A percentile compares a stretch with the other conserved stretches of the same genome.
Evolutionary conservation across 352 stramenopile species (phyloP).

Genomic region (Phytopythium montanum): DNA sequence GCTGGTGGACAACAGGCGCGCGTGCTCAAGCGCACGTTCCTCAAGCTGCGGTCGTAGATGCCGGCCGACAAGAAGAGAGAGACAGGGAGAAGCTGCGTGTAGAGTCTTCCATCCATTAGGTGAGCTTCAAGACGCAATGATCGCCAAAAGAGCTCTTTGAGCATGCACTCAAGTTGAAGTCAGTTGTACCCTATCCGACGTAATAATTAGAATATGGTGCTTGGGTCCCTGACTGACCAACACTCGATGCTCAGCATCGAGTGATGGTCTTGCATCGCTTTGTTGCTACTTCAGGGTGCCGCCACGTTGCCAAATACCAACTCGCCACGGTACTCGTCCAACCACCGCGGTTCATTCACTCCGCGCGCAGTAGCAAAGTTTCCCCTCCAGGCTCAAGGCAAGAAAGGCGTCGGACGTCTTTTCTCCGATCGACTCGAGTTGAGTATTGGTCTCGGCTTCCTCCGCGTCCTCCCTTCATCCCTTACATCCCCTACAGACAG

Average conservation of each 20-base stretch:
- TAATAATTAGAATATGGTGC: neutral
- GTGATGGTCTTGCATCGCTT: neutral
- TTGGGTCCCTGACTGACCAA: neutral
- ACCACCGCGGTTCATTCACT: neutral
- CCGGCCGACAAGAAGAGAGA: neutral
- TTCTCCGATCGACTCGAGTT: neutral
- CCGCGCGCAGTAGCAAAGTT: neutral
- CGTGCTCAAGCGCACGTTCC: conserved; percentile 93
- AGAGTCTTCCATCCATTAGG: neutral
- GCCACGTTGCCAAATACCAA: neutral
- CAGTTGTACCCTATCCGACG: neutral
- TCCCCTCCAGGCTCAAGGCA: neutral
- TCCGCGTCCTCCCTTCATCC: neutral
- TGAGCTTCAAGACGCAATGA: too few relatives aligned
- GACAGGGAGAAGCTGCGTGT: too few relatives aligned
- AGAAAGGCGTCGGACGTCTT: neutral
- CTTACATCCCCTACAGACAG: neutral
- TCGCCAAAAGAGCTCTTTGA: neutral
- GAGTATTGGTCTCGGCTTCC: too few relatives aligned
- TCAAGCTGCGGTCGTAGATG: conserved; percentile 84
- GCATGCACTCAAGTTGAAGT: neutral
- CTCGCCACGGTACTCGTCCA: neutral
- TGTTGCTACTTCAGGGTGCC: neutral
- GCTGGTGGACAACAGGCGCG: conserved; percentile 42
- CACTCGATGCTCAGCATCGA: neutral